Conservation (phyloP, 305 asterid species). For the Rubia tinctorum region DNA sequence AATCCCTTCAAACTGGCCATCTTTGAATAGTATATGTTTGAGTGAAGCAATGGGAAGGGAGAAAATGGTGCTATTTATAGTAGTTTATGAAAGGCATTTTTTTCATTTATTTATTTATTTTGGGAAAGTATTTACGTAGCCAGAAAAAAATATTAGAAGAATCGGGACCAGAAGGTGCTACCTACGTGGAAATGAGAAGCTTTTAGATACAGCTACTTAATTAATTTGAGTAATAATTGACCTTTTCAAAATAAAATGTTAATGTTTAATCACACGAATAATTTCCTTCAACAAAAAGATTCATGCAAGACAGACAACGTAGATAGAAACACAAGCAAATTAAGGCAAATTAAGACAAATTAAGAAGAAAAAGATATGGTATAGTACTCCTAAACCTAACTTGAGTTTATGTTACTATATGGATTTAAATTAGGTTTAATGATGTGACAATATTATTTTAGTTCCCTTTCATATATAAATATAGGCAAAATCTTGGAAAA, state of each 20-base stretch:
- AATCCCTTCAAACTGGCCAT: conserved; percentile 49
- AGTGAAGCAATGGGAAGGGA: background rate
- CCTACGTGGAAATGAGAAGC: background rate
- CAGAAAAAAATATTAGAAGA: background rate
- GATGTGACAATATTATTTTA: background rate
- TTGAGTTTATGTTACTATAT: background rate
- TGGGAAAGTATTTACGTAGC: background rate
- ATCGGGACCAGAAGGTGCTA: background rate
- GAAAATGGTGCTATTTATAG: conserved; percentile 3
- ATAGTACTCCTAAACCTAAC: background rate
- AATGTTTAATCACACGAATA: background rate
- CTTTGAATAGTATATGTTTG: background rate
- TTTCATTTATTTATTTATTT: background rate
- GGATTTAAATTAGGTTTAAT: background rate
- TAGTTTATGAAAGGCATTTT: background rate
- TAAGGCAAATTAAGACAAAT: too few species aligned
- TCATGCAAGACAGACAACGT: background rate
- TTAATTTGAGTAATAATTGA: background rate
- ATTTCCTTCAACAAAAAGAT: background rate
- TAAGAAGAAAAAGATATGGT: background rate
- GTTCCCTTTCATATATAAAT: background rate
- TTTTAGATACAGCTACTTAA: background rate
- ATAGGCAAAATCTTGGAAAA: too few species aligned
- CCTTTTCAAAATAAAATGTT: background rate
- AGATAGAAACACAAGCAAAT: background rate